Base-by-base conservation (phyloP, 768 basidiomycete species). In the Kwoniella shandongensis region DNA sequence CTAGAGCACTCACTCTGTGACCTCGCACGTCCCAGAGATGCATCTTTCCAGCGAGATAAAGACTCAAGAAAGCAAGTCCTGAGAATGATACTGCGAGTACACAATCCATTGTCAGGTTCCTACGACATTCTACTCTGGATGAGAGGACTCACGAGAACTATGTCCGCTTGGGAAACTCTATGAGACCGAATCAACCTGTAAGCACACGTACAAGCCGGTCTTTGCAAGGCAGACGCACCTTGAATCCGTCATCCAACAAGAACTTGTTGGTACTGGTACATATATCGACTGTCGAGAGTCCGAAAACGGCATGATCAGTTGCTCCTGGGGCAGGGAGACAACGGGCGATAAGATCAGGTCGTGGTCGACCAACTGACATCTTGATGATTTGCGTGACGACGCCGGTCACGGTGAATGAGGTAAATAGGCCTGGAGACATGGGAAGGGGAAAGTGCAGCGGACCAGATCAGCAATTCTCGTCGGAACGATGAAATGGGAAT, bases 41-140 rank as follows among this genome's bases (percentile, higher is more conserved):
- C 66, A 94, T 78, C 76, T 98, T 97, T 2, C 93, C 96, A 11
- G 89, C 88, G 5, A 93, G 78, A 74, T 96, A 98, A 62, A 89
- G 86, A 1, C 87, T 80, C 38, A 98, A 80, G 78, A 92, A 93
- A 1, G 88, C 89, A 7, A 99, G 81, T 1, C 94, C 94, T 5
- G 91, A 89, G 73, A 94, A 97, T 0, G 92, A 90, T 51, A 94
- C 91, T 89, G 65, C 45, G 1, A 25, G 35, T n/a, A n/a, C n/a
- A n/a, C n/a, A n/a, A n/a, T n/a, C 20, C 12, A 39, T 25, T 44
- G 18, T 65, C 27, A 59, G 59, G 5, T 42, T n/a, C n/a, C n/a
- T 4, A 15, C 4, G 51, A 45, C 47, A 30, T 38, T 11, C 18
- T 13, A 38, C 17, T 23, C 26, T 13, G 44, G 5, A 41, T 40